phyloP scores from a whole-genome alignment of 768 basidiomycete genomes.

The Lentinula lateritia region DNA sequence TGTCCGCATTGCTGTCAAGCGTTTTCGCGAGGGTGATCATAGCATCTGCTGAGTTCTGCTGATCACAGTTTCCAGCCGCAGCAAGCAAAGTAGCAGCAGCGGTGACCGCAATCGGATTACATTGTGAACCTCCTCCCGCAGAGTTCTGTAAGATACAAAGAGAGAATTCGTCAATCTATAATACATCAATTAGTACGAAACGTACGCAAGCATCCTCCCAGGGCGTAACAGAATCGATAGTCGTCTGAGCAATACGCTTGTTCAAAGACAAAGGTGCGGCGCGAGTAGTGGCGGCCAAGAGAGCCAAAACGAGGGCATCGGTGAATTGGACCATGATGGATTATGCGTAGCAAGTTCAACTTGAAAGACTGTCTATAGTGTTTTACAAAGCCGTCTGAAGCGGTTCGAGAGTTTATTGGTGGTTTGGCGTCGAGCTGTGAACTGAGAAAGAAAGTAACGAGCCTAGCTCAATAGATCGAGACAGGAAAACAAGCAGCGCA shows the following conservation, averaged over 20 bases:
- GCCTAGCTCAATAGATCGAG: conserved; percentile 3
- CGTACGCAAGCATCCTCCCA: conserved; percentile 47
- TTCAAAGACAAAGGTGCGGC: conserved; percentile 26
- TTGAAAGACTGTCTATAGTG: neutral
- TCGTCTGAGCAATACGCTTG: conserved; percentile 45
- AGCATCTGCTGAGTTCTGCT: conserved; percentile 49
- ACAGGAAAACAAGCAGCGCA: neutral
- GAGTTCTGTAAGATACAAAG: conserved; percentile 26
- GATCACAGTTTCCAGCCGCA: conserved; percentile 25
- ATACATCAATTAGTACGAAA: conserved; percentile 1
- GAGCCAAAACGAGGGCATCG: conserved; percentile 23
- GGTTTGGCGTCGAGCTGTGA: conserved; percentile 3
- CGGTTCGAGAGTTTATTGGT: neutral
- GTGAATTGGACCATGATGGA: conserved; percentile 26
- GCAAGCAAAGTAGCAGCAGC: conserved; percentile 59
- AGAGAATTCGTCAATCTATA: too few relatives aligned
- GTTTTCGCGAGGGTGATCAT: conserved; percentile 43
- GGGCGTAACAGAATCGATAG: conserved; percentile 29
- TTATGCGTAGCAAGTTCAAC: neutral
- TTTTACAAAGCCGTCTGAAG: conserved; percentile 2
- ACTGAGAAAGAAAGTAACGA: conserved; percentile 1
- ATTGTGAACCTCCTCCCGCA: conserved; percentile 52
- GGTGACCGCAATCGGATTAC: conserved; percentile 50
- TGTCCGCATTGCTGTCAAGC: conserved; percentile 37
- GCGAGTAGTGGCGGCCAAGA: conserved; percentile 24